These are phyloP conservation scores for Jamesozyma gamospora DNA, from an alignment of 805 yeast genomes.

Conservation along the genomic window DNA sequence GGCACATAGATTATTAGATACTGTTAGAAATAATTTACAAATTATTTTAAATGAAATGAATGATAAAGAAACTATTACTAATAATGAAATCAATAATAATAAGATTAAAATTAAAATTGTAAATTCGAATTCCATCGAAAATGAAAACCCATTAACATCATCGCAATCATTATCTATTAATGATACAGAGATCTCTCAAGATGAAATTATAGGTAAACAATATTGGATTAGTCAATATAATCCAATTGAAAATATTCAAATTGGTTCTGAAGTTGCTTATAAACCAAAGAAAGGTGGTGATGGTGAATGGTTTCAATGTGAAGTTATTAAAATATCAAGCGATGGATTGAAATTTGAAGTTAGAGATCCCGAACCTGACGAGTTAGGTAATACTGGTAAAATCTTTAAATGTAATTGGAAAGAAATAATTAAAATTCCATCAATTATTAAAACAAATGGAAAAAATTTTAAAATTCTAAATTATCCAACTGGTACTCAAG, in stretches of 20 bases:
- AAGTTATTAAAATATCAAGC: slow-evolving; percentile 63
- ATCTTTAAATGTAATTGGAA: slow-evolving; percentile 73
- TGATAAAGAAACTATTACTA: neutral
- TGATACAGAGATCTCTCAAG: slow-evolving; percentile 1
- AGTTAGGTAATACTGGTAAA: slow-evolving; percentile 78
- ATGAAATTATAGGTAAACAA: slow-evolving; percentile 32
- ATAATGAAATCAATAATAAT: slow-evolving; percentile 2
- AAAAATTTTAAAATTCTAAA: slow-evolving; percentile 28
- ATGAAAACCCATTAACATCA: neutral
- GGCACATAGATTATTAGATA: slow-evolving; percentile 35
- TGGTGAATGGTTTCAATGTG: slow-evolving; percentile 97
- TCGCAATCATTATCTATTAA: neutral
- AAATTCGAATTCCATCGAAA: neutral
- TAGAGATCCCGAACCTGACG: slow-evolving; percentile 97
- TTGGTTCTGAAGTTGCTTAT: slow-evolving; percentile 85
- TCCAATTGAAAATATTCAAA: slow-evolving; percentile 44
- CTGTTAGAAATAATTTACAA: slow-evolving; percentile 38
- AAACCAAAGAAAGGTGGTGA: slow-evolving; percentile 50
- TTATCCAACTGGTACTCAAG: slow-evolving; percentile 70
- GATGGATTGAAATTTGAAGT: slow-evolving; percentile 78
- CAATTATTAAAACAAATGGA: slow-evolving; percentile 4
- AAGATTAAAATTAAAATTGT: neutral
- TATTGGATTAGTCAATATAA: slow-evolving; percentile 46
- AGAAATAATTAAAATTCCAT: slow-evolving; percentile 66
- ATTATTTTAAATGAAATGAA: slow-evolving; percentile 28